Conservation (phyloP, 495 filamentous ascomycete species). For the Darksidea phi region DNA sequence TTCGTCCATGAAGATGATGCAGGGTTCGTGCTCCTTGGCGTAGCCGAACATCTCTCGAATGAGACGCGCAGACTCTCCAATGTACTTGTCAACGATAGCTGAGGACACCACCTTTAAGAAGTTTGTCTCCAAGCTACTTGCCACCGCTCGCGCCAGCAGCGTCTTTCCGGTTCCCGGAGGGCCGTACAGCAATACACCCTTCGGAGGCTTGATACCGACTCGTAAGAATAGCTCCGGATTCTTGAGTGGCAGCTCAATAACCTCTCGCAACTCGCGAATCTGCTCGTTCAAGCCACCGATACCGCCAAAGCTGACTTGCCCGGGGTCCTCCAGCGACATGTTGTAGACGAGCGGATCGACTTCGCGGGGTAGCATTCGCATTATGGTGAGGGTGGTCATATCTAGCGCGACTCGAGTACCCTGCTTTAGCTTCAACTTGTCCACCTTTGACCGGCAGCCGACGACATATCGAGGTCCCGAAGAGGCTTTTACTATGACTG, state of each 20-base stretch:
- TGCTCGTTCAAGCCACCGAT: constrained; percentile 99
- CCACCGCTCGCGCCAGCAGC: constrained; percentile 88
- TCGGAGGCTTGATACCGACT: constrained; percentile 98
- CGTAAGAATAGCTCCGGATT: constrained; percentile 96
- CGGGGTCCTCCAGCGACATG: constrained; percentile 98
- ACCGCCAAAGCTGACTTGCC: constrained; percentile 96
- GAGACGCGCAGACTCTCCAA: constrained; percentile 93
- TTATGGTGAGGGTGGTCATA: constrained; percentile 99
- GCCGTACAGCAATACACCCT: constrained; percentile 97
- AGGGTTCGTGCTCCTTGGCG: constrained; percentile 98
- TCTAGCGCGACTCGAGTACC: constrained; percentile 97
- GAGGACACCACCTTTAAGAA: constrained; percentile 99
- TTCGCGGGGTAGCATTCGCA: constrained; percentile 98
- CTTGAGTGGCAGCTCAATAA: constrained; percentile 97
- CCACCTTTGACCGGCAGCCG: constrained; percentile 96
- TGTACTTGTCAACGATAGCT: constrained; percentile 99
- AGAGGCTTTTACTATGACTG: constrained; percentile 83
- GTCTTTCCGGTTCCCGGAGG: constrained; percentile 98
- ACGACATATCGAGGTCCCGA: constrained; percentile 98
- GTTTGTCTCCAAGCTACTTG: constrained; percentile 96
- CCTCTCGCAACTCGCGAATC: constrained; percentile 95
- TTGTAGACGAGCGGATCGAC: constrained; percentile 99
- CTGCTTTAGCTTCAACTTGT: constrained; percentile 95
- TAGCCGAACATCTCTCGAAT: constrained; percentile 99
- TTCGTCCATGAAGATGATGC: constrained; percentile 99